A percentile compares a stretch with the other conserved stretches of the same genome.
phyloP scores from a whole-genome alignment of 805 yeast species.

The Brettanomyces naardenensis region DNA sequence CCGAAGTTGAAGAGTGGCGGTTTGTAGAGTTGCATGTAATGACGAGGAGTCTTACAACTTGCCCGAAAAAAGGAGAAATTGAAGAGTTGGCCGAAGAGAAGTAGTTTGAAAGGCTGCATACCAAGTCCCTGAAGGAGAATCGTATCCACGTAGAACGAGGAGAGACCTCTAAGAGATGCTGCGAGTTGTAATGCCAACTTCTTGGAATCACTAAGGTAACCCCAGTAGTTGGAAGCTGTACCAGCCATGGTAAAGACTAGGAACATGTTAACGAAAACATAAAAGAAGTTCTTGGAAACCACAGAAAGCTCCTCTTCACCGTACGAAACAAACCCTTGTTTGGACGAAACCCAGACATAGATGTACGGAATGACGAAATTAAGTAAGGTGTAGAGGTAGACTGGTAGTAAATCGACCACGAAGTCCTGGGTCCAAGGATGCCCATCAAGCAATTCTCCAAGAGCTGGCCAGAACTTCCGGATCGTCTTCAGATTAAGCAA shows the following conservation, averaged over 20 bases:
- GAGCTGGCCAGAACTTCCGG: conserved; percentile 69
- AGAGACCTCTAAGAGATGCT: conserved; percentile 65
- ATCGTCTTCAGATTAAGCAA: conserved; percentile 74
- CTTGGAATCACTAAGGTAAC: conserved; percentile 79
- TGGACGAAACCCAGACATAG: conserved; percentile 72
- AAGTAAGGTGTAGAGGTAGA: conserved; percentile 80
- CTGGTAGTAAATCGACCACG: conserved; percentile 85
- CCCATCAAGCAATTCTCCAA: conserved; percentile 58
- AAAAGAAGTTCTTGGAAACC: conserved; percentile 89
- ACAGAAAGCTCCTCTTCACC: conserved; percentile 89
- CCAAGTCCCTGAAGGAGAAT: conserved; percentile 78
- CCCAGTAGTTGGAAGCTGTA: conserved; percentile 77
- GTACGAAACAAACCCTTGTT: conserved; percentile 85
- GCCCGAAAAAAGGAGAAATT: conserved; percentile 62
- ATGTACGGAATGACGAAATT: conserved; percentile 80
- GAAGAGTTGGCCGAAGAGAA: conserved; percentile 70
- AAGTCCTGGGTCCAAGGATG: conserved; percentile 69
- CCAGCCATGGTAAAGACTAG: conserved; percentile 92
- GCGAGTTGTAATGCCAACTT: conserved; percentile 84
- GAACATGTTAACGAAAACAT: conserved; percentile 88
- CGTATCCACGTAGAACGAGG: conserved; percentile 86
- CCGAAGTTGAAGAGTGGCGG: conserved; percentile 95
- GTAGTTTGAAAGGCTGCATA: conserved; percentile 80
- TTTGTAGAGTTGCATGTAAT: conserved; percentile 61
- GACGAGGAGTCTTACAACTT: conserved; percentile 75